Conservation (phyloP, 1,284 basidiomycete genomes). For the Trichosporon sp. region DNA sequence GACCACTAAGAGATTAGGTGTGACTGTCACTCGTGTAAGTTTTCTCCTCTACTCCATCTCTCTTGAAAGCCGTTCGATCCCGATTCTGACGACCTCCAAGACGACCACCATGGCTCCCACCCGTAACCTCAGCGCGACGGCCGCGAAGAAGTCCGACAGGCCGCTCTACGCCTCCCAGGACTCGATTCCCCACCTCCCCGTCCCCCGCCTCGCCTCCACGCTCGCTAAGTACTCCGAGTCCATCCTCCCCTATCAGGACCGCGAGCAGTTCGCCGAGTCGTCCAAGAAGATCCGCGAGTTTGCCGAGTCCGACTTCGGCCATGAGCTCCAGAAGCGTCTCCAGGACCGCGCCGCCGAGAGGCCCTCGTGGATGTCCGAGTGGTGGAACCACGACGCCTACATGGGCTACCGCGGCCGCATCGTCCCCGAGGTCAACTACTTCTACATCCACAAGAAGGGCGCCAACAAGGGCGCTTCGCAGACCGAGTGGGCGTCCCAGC, state of each 20-base stretch:
- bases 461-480: slow-evolving; percentile 62
- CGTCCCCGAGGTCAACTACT: slow-evolving; percentile 93
- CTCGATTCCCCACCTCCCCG: slow-evolving; percentile 77
- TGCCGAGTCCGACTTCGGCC: slow-evolving; percentile 68
- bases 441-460: slow-evolving; percentile 84
- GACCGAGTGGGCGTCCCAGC: slow-evolving; percentile 71
- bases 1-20: slow-evolving; percentile 21
- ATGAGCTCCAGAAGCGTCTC: slow-evolving; percentile 78
- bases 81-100: slow-evolving; percentile 6
- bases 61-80: neutral
- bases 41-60: neutral
- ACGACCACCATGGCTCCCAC: slow-evolving; percentile 26
- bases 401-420: slow-evolving; percentile 69
- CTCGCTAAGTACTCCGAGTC: slow-evolving; percentile 82
- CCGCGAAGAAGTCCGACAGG: slow-evolving; percentile 31
- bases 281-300: slow-evolving; percentile 69
- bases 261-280: slow-evolving; percentile 66
- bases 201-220: slow-evolving; percentile 79
- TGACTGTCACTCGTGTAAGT: slow-evolving; percentile 21
- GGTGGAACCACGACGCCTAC: slow-evolving; percentile 94
- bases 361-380: slow-evolving; percentile 88
- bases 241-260: slow-evolving; percentile 72
- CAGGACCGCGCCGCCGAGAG: slow-evolving; percentile 67
- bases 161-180: slow-evolving; percentile 79
- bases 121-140: slow-evolving; percentile 24